A percentile compares a stretch with the other conserved stretches of the same genome.
phyloP scores from a whole-genome alignment of 805 yeast species.

The Candida ascalaphidarum region DNA sequence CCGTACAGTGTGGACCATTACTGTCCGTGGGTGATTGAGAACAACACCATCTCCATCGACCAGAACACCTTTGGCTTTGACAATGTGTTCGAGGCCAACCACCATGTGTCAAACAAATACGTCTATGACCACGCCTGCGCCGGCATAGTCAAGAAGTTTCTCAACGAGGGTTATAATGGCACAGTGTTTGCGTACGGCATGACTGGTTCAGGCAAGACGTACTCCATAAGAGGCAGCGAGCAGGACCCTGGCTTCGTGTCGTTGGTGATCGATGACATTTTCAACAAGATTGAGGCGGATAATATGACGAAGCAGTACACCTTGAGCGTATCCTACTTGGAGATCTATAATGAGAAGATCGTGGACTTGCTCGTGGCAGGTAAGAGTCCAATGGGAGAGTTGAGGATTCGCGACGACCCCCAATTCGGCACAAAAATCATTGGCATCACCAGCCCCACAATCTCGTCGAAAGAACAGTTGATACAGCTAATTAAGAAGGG shows the following conservation, averaged over 20 bases:
- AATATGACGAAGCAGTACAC: constrained; percentile 23
- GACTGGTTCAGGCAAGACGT: constrained; percentile 92
- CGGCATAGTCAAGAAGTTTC: constrained; percentile 43
- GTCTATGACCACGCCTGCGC: constrained; percentile 55
- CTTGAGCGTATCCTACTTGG: constrained; percentile 65
- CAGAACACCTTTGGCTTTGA: constrained; percentile 66
- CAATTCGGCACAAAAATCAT: constrained; percentile 63
- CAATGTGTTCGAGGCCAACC: constrained; percentile 57
- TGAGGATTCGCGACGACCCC: constrained; percentile 73
- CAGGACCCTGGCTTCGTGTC: constrained; percentile 65
- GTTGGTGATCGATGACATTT: constrained; percentile 54
- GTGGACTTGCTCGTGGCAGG: constrained; percentile 54
- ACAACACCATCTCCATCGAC: constrained; percentile 33
- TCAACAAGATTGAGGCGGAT: constrained; percentile 31
- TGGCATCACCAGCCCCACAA: constrained; percentile 61
- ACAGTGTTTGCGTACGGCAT: constrained; percentile 91
- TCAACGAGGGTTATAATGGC: constrained; percentile 69
- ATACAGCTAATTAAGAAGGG: constrained; percentile 56
- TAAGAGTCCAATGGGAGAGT: no score
- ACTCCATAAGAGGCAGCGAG: constrained; percentile 70
- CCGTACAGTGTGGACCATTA: constrained; percentile 38
- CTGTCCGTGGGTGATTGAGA: constrained; percentile 39
- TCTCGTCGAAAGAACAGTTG: constrained; percentile 50
- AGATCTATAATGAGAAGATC: constrained; percentile 83
- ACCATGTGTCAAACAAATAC: constrained; percentile 36